Evolutionary conservation across 2,329 filamentous ascomycete genomes (phyloP), one percentile per base, ranked within the genome.

Genomic region (Fusarium dimerum): DNA sequence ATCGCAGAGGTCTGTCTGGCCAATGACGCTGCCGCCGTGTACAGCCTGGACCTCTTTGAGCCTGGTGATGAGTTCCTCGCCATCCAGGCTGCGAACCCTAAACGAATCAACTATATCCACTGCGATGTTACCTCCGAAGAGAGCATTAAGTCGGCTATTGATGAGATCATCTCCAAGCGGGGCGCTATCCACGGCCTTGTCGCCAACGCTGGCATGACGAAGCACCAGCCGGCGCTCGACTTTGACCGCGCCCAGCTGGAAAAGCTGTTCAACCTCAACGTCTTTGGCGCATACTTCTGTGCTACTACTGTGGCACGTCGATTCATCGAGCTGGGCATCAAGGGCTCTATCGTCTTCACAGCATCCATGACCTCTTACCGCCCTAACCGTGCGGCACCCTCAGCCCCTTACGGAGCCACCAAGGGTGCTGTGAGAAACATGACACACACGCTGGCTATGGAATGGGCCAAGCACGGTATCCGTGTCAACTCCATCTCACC

Each of bases 221-320:
- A 80, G 58, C 78, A 81, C 56, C 79, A 80, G 60, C 64, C 77
- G 2, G 78, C 78, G 0, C 64, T 80, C 6, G 76, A 81, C 20
- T 81, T 66, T 43, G 57, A 51, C 17, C 51, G 54, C n/a, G 62
- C 57, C 3, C 57, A 66, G 48, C 47, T 65, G 9, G 55, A 65
- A 47, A 71, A 51, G 73, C 76, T n/a, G 59, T 79, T 30, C 68
- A 76, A 51, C 39, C 52, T 61, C 32, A 61, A 61, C 36, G 59
- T 61, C 15, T 78, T 78, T 52, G 76, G 76, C 12, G 69, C 74
- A 15, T 78, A 71, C 63, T 73, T 73, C 61, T 78, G 74, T 59
- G 76, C 76, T 10, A 74, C 68, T 6, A 70, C 73, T n/a, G 76
- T 72, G 6, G 76, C 76, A 12, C 71, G 73, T 45, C 71, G 71